Evolutionary conservation across 495 filamentous ascomycete genomes (phyloP), one percentile per base, ranked within the genome.

Genomic region (Xylaria scruposa): DNA sequence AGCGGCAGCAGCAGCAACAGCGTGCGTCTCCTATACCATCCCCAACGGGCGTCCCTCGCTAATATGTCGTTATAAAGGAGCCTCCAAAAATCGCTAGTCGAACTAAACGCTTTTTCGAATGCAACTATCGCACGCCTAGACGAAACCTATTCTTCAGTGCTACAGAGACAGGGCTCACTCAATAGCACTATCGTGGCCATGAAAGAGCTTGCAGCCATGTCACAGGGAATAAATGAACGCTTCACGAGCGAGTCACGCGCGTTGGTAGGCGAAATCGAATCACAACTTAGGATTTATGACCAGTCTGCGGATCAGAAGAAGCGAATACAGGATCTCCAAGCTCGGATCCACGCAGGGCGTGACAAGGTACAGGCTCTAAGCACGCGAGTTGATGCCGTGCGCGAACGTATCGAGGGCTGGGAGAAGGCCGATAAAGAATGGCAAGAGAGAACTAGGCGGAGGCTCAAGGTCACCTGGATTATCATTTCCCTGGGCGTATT

Each of bases 91-190:
- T 81, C 84, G 0, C 74, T 89, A 21, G 56, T 75, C 56, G 79
- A 83, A 33, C 78, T 89, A 19, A 81, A 81, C 31, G 76, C 74
- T 13, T 83, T 84, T 70, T 84, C 85, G 10, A 84, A 79, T 53
- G 86, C 87, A 46, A 89, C 90, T 4, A 96, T 90, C 24, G 87
- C 88, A 72, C 88, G 88, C 56, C 87, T 98, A n/a, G 93, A 97
- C 76, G 91, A 92, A 74, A 94, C 91, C 0, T 97, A 97, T 82
- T 94, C 95, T 75, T 90, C 91, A 4, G 85, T 98, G 6, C 85
- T 96, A 19, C 91, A 95, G 77, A 95, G 92, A 70, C 84, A 95
- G 40, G 86, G 88, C 54, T 80, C 88, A 0, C 83, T 98, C 42
- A 90, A 91, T 64, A 83, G 86, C 63, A 93, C 91, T 2, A 88